Percentiles rank a stretch among this genome's conserved stretches.
phyloP scores from a whole-genome alignment of 331 rosid species.

The Quercus tomentella region DNA sequence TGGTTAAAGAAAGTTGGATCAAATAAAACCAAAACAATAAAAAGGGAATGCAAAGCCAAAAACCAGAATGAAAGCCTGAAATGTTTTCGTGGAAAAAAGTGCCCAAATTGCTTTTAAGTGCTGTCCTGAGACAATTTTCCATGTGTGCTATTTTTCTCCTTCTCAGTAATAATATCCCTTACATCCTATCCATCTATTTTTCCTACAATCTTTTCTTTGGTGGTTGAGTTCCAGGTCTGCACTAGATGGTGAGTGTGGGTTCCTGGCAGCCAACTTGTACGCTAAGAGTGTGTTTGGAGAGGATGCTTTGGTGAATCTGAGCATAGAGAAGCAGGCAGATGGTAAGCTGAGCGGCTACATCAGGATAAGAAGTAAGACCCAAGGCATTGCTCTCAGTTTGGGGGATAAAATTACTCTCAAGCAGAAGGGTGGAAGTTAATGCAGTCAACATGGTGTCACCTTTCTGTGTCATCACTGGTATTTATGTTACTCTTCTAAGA shows the following conservation, averaged over 20 bases:
- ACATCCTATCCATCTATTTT: not conserved
- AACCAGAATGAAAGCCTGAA: not conserved
- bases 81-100: not conserved
- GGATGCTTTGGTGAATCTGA: conserved; percentile 94
- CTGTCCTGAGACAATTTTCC: not conserved
- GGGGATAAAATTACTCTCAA: conserved; percentile 99
- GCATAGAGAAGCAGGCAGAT: conserved; percentile 87
- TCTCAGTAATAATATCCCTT: not conserved
- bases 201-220: conserved; percentile 7
- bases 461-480: not conserved
- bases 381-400: conserved; percentile 96
- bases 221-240: conserved; percentile 59
- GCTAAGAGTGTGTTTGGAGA: conserved; percentile 99
- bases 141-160: not conserved
- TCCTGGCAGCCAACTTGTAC: conserved; percentile 89
- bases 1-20: not conserved
- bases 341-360: conserved; percentile 92
- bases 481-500: not conserved
- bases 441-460: not conserved
- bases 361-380: conserved; percentile 99
- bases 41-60: not conserved
- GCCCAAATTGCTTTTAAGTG: not conserved
- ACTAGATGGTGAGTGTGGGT: conserved; percentile 95
- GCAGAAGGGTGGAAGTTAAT: conserved; percentile 82
- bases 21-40: not conserved